Evolutionary conservation across 2,329 filamentous ascomycete species (phyloP).

Genomic region (Allantophomopsis cytisporea): DNA sequence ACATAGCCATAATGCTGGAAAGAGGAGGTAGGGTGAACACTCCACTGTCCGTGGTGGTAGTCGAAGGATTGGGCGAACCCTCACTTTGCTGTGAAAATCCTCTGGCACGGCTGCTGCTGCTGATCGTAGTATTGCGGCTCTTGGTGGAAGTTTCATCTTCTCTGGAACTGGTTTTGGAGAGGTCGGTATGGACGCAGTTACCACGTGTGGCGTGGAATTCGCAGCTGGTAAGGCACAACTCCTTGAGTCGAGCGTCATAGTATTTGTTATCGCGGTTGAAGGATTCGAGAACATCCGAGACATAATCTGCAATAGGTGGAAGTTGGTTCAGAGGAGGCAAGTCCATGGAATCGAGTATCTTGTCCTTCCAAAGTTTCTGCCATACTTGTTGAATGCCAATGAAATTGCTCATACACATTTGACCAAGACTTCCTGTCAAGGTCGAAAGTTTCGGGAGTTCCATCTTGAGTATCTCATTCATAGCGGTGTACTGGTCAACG

Average conservation of each 20-base stretch:
- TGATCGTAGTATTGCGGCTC: conserved; percentile 13
- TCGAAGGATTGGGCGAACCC: conserved; percentile 45
- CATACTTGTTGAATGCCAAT: conserved; percentile 74
- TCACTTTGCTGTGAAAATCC: conserved; percentile 51
- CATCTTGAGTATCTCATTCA: conserved; percentile 88
- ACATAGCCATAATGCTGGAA: conserved; percentile 11
- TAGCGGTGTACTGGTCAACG: conserved; percentile 68
- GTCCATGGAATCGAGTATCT: conserved; percentile 32
- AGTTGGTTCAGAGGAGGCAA: too few relatives aligned
- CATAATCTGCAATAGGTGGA: too few relatives aligned
- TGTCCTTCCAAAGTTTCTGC: conserved; percentile 74
- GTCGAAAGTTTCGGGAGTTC: conserved; percentile 76
- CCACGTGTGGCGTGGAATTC: conserved; percentile 27
- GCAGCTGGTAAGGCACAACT: conserved; percentile 69
- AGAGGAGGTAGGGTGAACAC: conserved; percentile 49
- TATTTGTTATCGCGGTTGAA: conserved; percentile 72
- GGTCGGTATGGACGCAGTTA: too few relatives aligned
- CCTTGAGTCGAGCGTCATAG: conserved; percentile 57
- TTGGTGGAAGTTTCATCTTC: conserved; percentile 20
- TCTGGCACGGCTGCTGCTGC: conserved; percentile 29
- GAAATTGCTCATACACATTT: conserved; percentile 71
- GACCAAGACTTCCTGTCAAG: conserved; percentile 72
- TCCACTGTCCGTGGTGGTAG: conserved; percentile 51
- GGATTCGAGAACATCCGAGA: conserved; percentile 52
- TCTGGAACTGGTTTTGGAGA: conserved; percentile 5